These are phyloP conservation scores for Neurospora sp. DNA, from an alignment of 495 filamentous ascomycete species.

Conservation along the genomic window DNA sequence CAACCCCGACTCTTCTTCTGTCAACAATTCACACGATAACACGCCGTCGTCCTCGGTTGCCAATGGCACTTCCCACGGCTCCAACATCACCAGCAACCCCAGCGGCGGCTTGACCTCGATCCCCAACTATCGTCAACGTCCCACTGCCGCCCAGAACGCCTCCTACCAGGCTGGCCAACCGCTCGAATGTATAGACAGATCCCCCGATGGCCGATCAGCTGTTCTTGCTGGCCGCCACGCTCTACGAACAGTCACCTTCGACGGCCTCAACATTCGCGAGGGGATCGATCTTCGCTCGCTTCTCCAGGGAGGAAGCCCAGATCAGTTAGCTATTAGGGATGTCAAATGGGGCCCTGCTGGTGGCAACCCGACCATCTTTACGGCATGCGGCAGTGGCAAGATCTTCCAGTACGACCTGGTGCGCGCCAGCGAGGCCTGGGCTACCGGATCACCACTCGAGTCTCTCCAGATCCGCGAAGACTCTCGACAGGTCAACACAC, in stretches of 20 bases:
- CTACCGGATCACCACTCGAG: conserved; percentile 50
- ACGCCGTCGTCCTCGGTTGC: conserved; percentile 1
- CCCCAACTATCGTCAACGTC: conserved; percentile 32
- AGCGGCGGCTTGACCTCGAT: conserved; percentile 5
- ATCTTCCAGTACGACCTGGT: conserved; percentile 81
- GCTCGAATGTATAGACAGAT: conserved; percentile 68
- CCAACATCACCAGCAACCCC: conserved; percentile 29
- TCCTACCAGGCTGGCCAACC: conserved; percentile 62
- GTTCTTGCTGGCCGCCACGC: conserved; percentile 75
- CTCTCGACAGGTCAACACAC: conserved; percentile 78
- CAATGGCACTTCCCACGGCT: conserved; percentile 2
- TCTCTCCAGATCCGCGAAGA: conserved; percentile 66
- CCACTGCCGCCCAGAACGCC: conserved; percentile 61
- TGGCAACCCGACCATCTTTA: conserved; percentile 53
- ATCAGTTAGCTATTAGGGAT: conserved; percentile 72
- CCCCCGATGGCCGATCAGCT: conserved; percentile 62
- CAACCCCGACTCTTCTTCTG: conserved; percentile 16
- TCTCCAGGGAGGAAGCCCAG: conserved; percentile 61
- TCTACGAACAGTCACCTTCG: conserved; percentile 70
- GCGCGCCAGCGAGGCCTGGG: conserved; percentile 27
- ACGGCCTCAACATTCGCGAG: conserved; percentile 59
- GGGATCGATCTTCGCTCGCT: conserved; percentile 70
- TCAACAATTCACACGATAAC: conserved; percentile 21
- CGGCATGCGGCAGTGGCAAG: conserved; percentile 76
- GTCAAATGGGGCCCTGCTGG: conserved; percentile 65